A percentile compares a stretch with the other conserved stretches of the same genome.
These are phyloP conservation scores for Rhinocladiella mackenziei DNA, from an alignment of 2,329 filamentous ascomycete species.

Conservation along the genomic window DNA sequence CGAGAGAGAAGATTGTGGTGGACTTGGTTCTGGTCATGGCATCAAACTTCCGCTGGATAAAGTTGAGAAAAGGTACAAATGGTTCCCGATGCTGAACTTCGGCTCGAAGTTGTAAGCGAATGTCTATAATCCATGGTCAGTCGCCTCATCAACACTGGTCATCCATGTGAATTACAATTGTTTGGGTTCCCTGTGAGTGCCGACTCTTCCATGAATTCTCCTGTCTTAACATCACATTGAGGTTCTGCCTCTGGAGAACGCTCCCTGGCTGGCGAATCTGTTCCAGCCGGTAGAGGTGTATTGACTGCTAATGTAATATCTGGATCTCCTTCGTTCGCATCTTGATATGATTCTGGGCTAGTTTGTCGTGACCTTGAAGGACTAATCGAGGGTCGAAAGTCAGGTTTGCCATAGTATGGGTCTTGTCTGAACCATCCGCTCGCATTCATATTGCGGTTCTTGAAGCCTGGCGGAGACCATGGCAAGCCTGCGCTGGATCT, in stretches of 20 bases:
- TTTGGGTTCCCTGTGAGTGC: constrained; percentile 36
- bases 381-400: constrained; percentile 43
- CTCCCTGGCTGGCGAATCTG: constrained; percentile 55
- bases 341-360: constrained; percentile 56
- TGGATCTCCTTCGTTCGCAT: constrained; percentile 49
- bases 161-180: constrained; percentile 47
- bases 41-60: constrained; percentile 57
- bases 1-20: constrained; percentile 59
- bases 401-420: constrained; percentile 46
- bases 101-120: constrained; percentile 80
- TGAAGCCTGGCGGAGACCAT: constrained; percentile 64
- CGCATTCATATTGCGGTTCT: constrained; percentile 40
- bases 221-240: constrained; percentile 26
- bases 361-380: constrained; percentile 53
- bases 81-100: constrained; percentile 86
- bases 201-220: constrained; percentile 17
- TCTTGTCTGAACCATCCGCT: constrained; percentile 54
- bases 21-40: constrained; percentile 65
- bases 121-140: constrained; percentile 54
- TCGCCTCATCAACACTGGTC: constrained; percentile 11
- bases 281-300: constrained; percentile 53
- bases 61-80: constrained; percentile 68
- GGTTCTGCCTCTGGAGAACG: constrained; percentile 54
- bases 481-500: constrained; percentile 43
- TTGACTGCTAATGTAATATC: constrained; percentile 52